Conservation (phyloP, 306 rosid species). For the Rosa persica region DNA sequence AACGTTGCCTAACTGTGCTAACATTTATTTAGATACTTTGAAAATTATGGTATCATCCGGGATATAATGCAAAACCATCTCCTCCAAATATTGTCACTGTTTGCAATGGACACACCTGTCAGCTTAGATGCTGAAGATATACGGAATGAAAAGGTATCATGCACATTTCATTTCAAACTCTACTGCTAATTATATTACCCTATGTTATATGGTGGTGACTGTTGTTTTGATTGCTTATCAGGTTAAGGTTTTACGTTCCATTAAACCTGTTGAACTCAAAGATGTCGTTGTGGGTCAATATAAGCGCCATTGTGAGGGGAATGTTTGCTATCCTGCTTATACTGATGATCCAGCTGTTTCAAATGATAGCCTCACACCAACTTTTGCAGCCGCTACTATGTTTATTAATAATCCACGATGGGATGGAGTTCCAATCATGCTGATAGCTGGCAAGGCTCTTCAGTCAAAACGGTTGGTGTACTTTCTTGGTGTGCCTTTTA, state of each 20-base stretch:
- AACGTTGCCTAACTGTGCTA: not conserved
- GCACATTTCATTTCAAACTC: not conserved
- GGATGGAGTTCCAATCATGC: conserved; percentile 97
- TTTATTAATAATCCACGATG: conserved; percentile 90
- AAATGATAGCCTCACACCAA: conserved; percentile 78
- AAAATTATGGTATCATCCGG: conserved; percentile 89
- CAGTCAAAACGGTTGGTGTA: conserved; percentile 69
- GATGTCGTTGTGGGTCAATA: conserved; percentile 92
- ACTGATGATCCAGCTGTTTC: conserved; percentile 79
- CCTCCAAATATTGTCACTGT: conserved; percentile 84
- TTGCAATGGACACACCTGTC: conserved; percentile 98
- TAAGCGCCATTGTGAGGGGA: conserved; percentile 77
- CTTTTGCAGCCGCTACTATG: conserved; percentile 94
- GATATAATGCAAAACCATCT: conserved; percentile 98
- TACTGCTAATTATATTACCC: not conserved
- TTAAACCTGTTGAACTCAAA: conserved; percentile 73
- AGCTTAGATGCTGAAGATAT: conserved; percentile 96
- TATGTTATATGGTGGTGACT: not conserved
- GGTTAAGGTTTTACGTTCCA: conserved; percentile 92
- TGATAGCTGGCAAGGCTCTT: conserved; percentile 98
- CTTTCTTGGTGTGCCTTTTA: not conserved
- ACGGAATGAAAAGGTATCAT: conserved; percentile 82
- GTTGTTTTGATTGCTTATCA: conserved; percentile 23
- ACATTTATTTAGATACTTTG: conserved; percentile 58
- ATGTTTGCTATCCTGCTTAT: conserved; percentile 69